These are phyloP conservation scores for Suillus luteus DNA, from an alignment of 768 basidiomycete genomes.

Conservation along the genomic window DNA sequence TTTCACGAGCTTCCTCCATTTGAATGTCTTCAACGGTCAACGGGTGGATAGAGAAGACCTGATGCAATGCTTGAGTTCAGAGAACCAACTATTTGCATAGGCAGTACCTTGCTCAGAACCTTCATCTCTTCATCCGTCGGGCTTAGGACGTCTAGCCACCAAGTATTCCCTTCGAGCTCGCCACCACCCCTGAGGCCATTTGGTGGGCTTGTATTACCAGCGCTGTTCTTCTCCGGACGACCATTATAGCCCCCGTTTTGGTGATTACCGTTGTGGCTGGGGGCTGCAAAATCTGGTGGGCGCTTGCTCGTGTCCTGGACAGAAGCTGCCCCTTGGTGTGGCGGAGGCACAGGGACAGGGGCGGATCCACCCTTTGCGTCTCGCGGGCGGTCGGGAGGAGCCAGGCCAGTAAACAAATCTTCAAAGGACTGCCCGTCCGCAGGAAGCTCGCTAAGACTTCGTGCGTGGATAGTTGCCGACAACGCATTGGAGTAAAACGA, in stretches of 20 bases:
- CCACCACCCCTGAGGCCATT: constrained; percentile 27
- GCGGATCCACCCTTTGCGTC: constrained; percentile 14
- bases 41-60: constrained; percentile 98
- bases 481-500: constrained; percentile 97
- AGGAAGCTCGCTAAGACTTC: constrained; percentile 90
- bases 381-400: constrained; percentile 18
- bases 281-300: constrained; percentile 6
- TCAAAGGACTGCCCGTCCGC: constrained; percentile 93
- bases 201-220: constrained; percentile 20
- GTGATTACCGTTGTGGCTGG: constrained; percentile 5
- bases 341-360: constrained; percentile 13
- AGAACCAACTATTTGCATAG: constrained; percentile 2
- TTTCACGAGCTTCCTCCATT: constrained; percentile 99
- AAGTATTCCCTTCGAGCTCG: constrained; percentile 76
- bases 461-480: constrained; percentile 91
- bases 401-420: constrained; percentile 74
- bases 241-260: constrained; percentile 21
- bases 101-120: constrained; percentile 82
- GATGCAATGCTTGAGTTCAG: constrained; percentile 14
- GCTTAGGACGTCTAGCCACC: constrained; percentile 95
- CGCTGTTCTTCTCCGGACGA: constrained; percentile 22
- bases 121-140: constrained; percentile 99
- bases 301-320: neutral
- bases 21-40: constrained; percentile 98
- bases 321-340: constrained; percentile 1